Evolutionary conservation across 805 yeast genomes (phyloP).

Genomic region (Candida gorgasii): DNA sequence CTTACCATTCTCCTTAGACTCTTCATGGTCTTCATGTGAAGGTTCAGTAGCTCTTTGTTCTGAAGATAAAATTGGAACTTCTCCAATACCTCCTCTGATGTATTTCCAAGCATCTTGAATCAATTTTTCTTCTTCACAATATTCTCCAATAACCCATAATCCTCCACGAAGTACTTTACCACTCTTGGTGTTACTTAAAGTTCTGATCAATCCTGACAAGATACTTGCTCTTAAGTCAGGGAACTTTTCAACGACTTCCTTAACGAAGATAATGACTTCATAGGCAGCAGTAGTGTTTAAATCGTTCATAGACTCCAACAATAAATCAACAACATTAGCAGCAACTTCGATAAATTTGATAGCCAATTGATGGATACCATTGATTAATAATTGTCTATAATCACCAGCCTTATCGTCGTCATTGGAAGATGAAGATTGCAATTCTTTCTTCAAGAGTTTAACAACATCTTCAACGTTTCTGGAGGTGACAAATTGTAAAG

Average conservation of each 20-base stretch:
- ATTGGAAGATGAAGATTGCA: slow-evolving; percentile 66
- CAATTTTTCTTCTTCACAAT: slow-evolving; percentile 66
- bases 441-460: slow-evolving; percentile 87
- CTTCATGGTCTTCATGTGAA: slow-evolving; percentile 29
- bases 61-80: slow-evolving; percentile 81
- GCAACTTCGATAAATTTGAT: slow-evolving; percentile 89
- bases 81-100: slow-evolving; percentile 81
- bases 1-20: slow-evolving; percentile 6
- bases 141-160: slow-evolving; percentile 96
- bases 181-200: slow-evolving; percentile 69
- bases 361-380: slow-evolving; percentile 87
- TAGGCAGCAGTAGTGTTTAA: slow-evolving; percentile 82
- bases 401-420: slow-evolving; percentile 81
- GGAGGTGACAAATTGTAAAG: slow-evolving; percentile 76
- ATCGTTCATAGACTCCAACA: slow-evolving; percentile 84
- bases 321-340: slow-evolving; percentile 81
- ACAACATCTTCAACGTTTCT: slow-evolving; percentile 95
- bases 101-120: slow-evolving; percentile 86
- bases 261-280: slow-evolving; percentile 87
- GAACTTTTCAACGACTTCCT: slow-evolving; percentile 91
- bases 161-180: slow-evolving; percentile 94
- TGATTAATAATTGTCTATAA: slow-evolving; percentile 85
- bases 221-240: slow-evolving; percentile 73
- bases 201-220: slow-evolving; percentile 57
- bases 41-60: slow-evolving; percentile 48